Conservation (phyloP, 495 filamentous ascomycete genomes). For the Penicillium subrubescens region DNA sequence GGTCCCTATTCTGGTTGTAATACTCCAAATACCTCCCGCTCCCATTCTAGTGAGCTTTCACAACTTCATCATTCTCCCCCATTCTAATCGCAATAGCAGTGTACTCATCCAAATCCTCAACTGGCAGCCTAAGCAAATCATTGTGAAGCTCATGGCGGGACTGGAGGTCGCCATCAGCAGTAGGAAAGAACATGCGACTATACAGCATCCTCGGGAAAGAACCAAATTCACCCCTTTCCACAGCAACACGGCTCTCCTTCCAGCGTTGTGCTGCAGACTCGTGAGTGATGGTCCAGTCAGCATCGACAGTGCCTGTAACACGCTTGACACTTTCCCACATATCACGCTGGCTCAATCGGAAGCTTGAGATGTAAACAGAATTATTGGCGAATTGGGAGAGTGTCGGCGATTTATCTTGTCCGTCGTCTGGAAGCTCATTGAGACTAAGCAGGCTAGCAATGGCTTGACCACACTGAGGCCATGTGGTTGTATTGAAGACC, state of each 20-base stretch:
- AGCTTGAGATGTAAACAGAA: neutral
- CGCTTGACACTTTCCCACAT: constrained; percentile 1
- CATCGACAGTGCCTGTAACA: neutral
- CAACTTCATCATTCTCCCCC: constrained; percentile 1
- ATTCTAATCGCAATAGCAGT: constrained; percentile 6
- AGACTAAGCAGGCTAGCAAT: neutral
- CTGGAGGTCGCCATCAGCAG: neutral
- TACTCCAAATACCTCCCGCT: neutral
- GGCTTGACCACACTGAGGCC: neutral
- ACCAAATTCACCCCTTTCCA: neutral
- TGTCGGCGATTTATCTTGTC: neutral
- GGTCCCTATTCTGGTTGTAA: too few species aligned
- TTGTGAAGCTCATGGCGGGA: neutral
- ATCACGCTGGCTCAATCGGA: neutral
- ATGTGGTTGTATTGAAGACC: neutral
- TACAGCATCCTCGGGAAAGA: neutral
- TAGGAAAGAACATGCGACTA: constrained; percentile 2
- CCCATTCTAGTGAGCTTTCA: neutral
- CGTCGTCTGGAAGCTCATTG: neutral
- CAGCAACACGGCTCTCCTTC: neutral
- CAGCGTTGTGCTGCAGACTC: neutral
- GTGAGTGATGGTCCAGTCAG: neutral
- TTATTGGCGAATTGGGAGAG: neutral
- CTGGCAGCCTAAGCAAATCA: neutral
- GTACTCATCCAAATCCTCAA: constrained; percentile 4